Evolutionary conservation across 2,329 filamentous ascomycete genomes (phyloP).

Genomic region (Aschersonia sp.): DNA sequence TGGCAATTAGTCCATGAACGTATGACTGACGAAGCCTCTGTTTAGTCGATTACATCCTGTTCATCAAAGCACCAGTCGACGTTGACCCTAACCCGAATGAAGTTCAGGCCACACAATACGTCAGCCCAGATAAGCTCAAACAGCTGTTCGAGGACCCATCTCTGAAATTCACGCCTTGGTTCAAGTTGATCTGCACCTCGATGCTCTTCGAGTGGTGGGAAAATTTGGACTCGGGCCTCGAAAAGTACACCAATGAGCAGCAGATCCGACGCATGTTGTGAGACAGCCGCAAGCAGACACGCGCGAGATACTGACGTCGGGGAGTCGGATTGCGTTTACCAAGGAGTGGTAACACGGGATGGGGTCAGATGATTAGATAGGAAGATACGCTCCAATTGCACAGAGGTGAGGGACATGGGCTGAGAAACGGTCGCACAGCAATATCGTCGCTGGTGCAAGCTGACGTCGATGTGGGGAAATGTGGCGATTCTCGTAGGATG

Average conservation of each 20-base stretch:
- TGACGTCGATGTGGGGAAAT: not conserved
- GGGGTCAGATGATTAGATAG: no score
- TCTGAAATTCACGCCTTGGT: slow-evolving; percentile 92
- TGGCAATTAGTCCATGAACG: not conserved
- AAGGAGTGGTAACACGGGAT: no score
- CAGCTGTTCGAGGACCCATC: slow-evolving; percentile 67
- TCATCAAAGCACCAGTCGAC: slow-evolving; percentile 89
- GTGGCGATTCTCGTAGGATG: not conserved
- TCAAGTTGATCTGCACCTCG: slow-evolving; percentile 95
- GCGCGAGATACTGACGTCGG: no score
- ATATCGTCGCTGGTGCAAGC: not conserved
- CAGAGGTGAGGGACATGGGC: not conserved
- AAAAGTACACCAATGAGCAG: slow-evolving; percentile 75
- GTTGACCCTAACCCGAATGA: slow-evolving; percentile 75
- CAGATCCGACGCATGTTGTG: slow-evolving; percentile 69
- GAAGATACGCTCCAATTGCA: no score
- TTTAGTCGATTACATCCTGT: slow-evolving; percentile 92
- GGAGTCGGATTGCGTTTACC: no score
- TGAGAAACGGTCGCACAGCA: no score
- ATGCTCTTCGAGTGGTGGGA: slow-evolving; percentile 98
- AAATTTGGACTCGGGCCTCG: slow-evolving; percentile 64
- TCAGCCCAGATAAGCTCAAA: slow-evolving; percentile 70
- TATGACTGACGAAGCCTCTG: not conserved
- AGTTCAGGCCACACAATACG: slow-evolving; percentile 72
- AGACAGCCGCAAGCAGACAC: not conserved